Conservation (phyloP, 495 filamentous ascomycete genomes). For the Paragyromitra xinjiangensis region DNA sequence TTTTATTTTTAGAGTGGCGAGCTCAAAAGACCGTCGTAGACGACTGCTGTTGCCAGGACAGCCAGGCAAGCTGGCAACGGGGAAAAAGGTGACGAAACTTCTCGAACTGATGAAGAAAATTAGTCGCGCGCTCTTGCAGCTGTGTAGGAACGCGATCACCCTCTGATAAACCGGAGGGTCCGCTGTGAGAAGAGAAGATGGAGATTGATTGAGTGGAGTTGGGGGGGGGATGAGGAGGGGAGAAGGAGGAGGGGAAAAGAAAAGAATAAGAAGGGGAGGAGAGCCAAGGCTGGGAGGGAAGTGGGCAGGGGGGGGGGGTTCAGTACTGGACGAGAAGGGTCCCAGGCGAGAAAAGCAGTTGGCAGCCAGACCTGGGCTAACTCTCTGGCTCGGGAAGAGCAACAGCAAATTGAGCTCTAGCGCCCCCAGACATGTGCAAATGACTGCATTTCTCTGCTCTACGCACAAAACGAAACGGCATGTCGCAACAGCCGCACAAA, state of each 20-base stretch:
- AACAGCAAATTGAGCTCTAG: conserved; percentile 22
- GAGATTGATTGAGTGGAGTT: conserved; percentile 54
- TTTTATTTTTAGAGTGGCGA: conserved; percentile 40
- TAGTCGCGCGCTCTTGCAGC: conserved; percentile 57
- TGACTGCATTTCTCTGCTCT: conserved; percentile 33
- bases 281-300: conserved; percentile 26
- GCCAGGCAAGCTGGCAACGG: conserved; percentile 59
- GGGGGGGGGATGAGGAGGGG: conserved; percentile 29
- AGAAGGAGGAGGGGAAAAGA: conserved; percentile 46
- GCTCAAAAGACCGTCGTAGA: conserved; percentile 48
- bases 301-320: conserved; percentile 21
- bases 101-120: conserved; percentile 49
- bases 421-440: conserved; percentile 40
- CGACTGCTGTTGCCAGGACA: conserved; percentile 58
- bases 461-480: conserved; percentile 31
- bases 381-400: conserved; percentile 31
- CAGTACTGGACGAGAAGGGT: conserved; percentile 11
- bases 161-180: conserved; percentile 57
- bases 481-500: conserved; percentile 13
- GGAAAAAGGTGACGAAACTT: conserved; percentile 58
- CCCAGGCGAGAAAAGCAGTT: conserved; percentile 13
- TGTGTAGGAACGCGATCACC: conserved; percentile 58
- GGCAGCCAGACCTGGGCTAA: conserved; percentile 22
- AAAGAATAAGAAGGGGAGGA: conserved; percentile 48
- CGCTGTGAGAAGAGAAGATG: conserved; percentile 54